These are phyloP conservation scores for Heteromeles arbutifolia DNA, from an alignment of 306 rosid genomes.

Conservation along the genomic window DNA sequence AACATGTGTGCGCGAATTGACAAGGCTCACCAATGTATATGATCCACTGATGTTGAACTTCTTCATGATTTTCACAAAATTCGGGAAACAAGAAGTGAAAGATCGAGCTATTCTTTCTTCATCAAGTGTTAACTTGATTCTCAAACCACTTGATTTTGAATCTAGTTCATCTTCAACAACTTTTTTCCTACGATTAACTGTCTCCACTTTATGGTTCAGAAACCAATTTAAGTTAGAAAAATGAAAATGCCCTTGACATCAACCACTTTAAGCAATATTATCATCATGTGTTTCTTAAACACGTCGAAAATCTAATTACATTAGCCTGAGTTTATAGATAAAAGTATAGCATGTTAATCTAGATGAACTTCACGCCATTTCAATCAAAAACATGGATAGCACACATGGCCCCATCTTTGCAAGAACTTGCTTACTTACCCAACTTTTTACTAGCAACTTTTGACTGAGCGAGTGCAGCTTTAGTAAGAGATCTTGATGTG, in stretches of 20 bases:
- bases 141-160: constrained; percentile 59
- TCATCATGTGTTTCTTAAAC: background rate
- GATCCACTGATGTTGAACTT: constrained; percentile 87
- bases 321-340: background rate
- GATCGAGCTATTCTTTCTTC: constrained; percentile 73
- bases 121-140: constrained; percentile 68
- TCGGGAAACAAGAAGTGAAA: constrained; percentile 71
- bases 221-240: constrained; percentile 13
- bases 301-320: background rate
- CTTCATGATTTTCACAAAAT: constrained; percentile 86
- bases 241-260: background rate
- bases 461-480: constrained; percentile 45
- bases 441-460: constrained; percentile 48
- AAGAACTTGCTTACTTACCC: constrained; percentile 44
- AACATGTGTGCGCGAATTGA: background rate
- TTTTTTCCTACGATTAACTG: constrained; percentile 48
- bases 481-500: constrained; percentile 44
- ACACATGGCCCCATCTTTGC: background rate
- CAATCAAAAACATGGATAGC: background rate
- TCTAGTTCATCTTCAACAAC: constrained; percentile 56
- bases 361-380: background rate
- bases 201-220: constrained; percentile 31
- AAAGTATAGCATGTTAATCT: background rate
- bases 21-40: constrained; percentile 69
- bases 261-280: background rate